Base-by-base conservation (phyloP, 78 protist genomes). In the Emiliania huxleyi region DNA sequence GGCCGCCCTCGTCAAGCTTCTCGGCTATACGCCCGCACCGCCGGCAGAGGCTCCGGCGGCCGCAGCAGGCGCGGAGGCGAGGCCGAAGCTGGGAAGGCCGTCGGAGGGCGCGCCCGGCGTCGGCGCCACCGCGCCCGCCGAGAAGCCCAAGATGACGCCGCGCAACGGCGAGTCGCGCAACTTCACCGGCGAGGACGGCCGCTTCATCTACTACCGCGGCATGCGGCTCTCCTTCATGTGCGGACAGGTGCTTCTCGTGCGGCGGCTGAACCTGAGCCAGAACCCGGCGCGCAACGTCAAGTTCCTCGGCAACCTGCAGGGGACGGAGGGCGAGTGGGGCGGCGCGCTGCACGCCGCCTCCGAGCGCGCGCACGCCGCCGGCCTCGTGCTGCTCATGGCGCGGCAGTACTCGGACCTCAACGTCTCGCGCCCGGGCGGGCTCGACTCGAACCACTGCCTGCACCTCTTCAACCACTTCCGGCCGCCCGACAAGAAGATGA, bases 401-500 rank as follows among this genome's bases (percentile, higher is more conserved):
- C 1, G 2, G 26, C 48, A 26, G 6, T 77, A 77, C 29, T 1
- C 6, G 35, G 85, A 77, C 48, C 44, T 77, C 21, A 18, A 77
- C 46, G 0, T 77, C 35, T 8, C 3, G 21, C 44, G 1, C 46
- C 85, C 48, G 25, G 85, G 85, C 49, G 85, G 85, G 26, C 49
- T 77, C 18, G 85, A 77, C n/a, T 40, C 48, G 23, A 77, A 77
- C 46, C 85, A 77, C 29, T 77, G 85, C 85, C 85, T 77, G 26
- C 85, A 77, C 18, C 85, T 77, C 46, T 77, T 77, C 46, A 77
- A 77, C 85, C 85, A 77, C 85, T 77, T 23, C 46, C 85, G 85
- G 33, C 85, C 85, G 46, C n/a, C 21, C n/a, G 85, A 26, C 18
- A 77, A 77, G 85, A 77, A 77, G 85, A 77, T 77, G 85, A 77